Evolutionary conservation across 257 asterid genomes (phyloP).

Genomic region (Coffea eugenioides): DNA sequence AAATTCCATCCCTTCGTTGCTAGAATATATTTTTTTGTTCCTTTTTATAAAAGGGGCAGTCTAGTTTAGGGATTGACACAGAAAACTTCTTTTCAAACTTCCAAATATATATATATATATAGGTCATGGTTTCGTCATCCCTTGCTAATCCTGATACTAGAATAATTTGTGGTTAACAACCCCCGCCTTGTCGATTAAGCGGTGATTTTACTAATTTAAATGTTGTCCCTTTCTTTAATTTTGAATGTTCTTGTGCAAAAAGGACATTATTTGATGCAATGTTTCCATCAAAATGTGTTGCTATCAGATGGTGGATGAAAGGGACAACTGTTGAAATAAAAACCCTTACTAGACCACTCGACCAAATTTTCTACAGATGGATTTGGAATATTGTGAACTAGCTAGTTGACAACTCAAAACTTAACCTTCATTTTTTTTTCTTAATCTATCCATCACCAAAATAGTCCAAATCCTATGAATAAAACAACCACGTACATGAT

Average conservation of each 20-base stretch:
- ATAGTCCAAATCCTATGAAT: constrained; percentile 14
- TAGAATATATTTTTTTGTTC: too few relatives aligned
- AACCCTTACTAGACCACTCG: constrained; percentile 20
- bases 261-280: neutral
- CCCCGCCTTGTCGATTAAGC: neutral
- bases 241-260: neutral
- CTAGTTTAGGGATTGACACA: too few relatives aligned
- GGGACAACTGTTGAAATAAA: constrained; percentile 28
- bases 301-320: constrained; percentile 23
- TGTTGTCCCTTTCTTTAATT: neutral
- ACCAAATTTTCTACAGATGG: neutral
- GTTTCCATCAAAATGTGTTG: constrained; percentile 11
- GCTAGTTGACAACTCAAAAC: constrained; percentile 14
- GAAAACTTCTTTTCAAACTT: neutral
- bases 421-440: neutral
- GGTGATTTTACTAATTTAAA: too few relatives aligned
- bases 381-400: constrained; percentile 10
- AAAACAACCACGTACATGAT: constrained; percentile 5
- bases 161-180: neutral
- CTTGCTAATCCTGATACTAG: neutral
- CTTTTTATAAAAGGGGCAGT: too few relatives aligned
- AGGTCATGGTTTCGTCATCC: neutral
- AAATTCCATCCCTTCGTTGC: too few relatives aligned
- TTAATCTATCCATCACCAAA: constrained; percentile 14
- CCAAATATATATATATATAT: neutral